Evolutionary conservation across 352 stramenopile species (phyloP).

Genomic region (Phytophthora tentaculata): DNA sequence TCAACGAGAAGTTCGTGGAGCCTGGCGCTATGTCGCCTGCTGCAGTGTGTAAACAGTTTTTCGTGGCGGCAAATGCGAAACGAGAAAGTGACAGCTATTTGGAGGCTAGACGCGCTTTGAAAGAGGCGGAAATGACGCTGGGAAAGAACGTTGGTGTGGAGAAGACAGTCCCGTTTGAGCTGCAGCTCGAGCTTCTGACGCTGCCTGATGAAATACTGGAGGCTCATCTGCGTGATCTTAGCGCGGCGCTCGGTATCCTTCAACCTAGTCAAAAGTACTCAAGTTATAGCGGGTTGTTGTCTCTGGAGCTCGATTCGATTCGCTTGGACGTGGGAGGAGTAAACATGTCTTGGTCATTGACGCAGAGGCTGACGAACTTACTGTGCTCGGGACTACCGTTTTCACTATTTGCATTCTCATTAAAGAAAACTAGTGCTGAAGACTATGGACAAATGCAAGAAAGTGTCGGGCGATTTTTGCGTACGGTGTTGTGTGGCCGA

Average conservation of each 20-base stretch:
- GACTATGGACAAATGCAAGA: constrained; percentile 15
- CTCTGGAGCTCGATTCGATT: constrained; percentile 27
- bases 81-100: constrained; percentile 24
- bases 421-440: constrained; percentile 20
- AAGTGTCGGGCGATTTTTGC: constrained; percentile 24
- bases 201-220: constrained; percentile 23
- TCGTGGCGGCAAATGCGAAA: constrained; percentile 1
- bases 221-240: constrained; percentile 25
- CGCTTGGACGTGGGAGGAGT: constrained; percentile 28
- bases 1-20: constrained; percentile 39
- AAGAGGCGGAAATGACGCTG: constrained; percentile 6
- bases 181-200: constrained; percentile 36
- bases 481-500: constrained; percentile 17
- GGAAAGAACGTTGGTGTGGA: not conserved
- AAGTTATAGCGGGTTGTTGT: constrained; percentile 14
- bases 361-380: constrained; percentile 24
- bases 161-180: constrained; percentile 16
- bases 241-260: constrained; percentile 7
- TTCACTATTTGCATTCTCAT: constrained; percentile 32
- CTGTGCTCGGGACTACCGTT: constrained; percentile 19
- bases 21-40: constrained; percentile 32
- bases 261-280: not conserved
- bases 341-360: constrained; percentile 28
- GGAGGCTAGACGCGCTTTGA: constrained; percentile 22
- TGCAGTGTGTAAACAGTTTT: constrained; percentile 28